Evolutionary conservation across 805 yeast species (phyloP), one percentile per base, ranked within the genome.

Genomic region (Torulaspora microellipsoides): DNA sequence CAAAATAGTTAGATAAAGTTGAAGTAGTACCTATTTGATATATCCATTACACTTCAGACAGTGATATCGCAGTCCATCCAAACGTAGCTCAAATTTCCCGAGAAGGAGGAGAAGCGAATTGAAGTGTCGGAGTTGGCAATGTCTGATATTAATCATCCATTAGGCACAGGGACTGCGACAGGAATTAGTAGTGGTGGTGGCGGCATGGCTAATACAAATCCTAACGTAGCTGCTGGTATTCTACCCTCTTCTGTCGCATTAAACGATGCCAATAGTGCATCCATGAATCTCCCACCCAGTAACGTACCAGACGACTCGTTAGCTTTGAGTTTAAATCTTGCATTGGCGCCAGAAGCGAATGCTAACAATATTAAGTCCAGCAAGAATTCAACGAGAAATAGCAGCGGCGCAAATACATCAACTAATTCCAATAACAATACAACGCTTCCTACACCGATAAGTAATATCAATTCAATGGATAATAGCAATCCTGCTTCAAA

Each of bases 391-490:
- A 13, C 13, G 6, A 33, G 31, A 14, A 13, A 8, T 29, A 27
- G 42, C 11, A 30, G 30, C 9, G 31, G 40, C 15, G 30, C 40
- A 11, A 29, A 38, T 15, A 38, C 48, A 5, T 42, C 39, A 13
- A 31, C 42, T 11, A 32, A 35, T 28, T 35, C 51, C 9, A 47
- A 43, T 20, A 39, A 13, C 32, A 42, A 36, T 27, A 40, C 42
- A 15, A 40, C 47, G 28, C 27, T 48, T 23, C 47, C 52, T 14
- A 47, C 50, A 13, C 49, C 52, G 20, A 31, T 45, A 30, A 34
- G 42, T n/a, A 36, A 34, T 27, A 40, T 42, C 4, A 38, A 38
- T 15, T 38, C 48, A 2, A 42, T 41, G 25, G 51, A 44, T 2
- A 33, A 34, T 14, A 44, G 48, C 30, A 47, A 44, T 23, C 47